A percentile compares a stretch with the other conserved stretches of the same genome.
phyloP scores from a whole-genome alignment of 2,329 filamentous ascomycete species.

The Shiraia bambusicola region DNA sequence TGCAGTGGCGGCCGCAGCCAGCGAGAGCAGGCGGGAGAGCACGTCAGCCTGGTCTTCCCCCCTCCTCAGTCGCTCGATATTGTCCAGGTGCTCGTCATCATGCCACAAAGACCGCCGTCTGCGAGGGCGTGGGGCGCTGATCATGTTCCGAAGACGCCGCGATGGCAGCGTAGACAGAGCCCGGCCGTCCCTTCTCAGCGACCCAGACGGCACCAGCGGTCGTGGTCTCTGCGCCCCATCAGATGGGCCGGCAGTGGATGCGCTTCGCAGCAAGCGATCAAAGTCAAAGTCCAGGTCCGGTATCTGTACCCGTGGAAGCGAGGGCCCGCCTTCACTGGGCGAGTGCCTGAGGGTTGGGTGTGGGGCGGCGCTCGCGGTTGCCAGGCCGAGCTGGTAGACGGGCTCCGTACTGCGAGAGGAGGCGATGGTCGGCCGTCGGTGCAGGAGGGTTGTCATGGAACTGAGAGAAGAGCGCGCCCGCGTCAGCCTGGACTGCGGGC shows the following conservation, averaged over 20 bases:
- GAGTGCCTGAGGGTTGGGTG: slow-evolving; percentile 25
- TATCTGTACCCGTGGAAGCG: slow-evolving; percentile 35
- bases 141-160: slow-evolving; percentile 45
- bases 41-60: slow-evolving; percentile 64
- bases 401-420: slow-evolving; percentile 20
- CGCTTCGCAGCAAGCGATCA: slow-evolving; percentile 32
- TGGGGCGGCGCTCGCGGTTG: slow-evolving; percentile 15
- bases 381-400: slow-evolving; percentile 13
- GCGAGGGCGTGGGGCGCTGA: slow-evolving; percentile 50
- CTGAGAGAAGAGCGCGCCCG: slow-evolving; percentile 42
- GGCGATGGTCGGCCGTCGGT: slow-evolving; percentile 28
- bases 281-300: slow-evolving; percentile 44
- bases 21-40: slow-evolving; percentile 62
- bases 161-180: slow-evolving; percentile 42
- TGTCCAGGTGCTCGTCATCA: slow-evolving; percentile 29
- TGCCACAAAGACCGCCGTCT: slow-evolving; percentile 54
- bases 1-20: slow-evolving; percentile 65
- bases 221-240: slow-evolving; percentile 23
- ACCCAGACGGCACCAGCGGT: slow-evolving; percentile 16
- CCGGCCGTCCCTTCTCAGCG: slow-evolving; percentile 33
- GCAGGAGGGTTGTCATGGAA: slow-evolving; percentile 36
- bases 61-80: slow-evolving; percentile 45
- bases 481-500: slow-evolving; percentile 36
- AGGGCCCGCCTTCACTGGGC: slow-evolving; percentile 33
- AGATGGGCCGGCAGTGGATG: slow-evolving; percentile 18